Conservation (phyloP, 1,284 basidiomycete species). For the Xanthoconium separans region DNA sequence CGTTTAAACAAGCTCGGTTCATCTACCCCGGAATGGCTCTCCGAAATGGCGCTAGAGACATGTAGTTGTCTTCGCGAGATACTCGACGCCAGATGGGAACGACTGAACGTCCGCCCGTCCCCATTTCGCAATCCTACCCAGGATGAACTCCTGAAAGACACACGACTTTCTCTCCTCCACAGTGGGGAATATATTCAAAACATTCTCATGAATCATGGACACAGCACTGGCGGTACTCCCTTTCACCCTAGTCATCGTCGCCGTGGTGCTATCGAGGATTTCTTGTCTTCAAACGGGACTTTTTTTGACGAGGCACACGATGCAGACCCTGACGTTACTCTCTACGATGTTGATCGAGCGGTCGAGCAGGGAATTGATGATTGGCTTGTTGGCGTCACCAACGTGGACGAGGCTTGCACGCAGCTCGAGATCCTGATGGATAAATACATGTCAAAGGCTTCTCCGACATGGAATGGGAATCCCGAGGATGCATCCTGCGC, state of each 20-base stretch:
- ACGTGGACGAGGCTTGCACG: neutral
- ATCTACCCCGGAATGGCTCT: constrained; percentile 9
- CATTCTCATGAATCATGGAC: constrained; percentile 1
- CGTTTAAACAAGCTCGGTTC: constrained; percentile 36
- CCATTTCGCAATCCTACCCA: constrained; percentile 24
- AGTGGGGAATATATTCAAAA: constrained; percentile 6
- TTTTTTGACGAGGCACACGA: neutral
- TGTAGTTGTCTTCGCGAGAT: neutral
- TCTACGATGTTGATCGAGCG: neutral
- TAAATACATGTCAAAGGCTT: neutral
- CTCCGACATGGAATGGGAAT: neutral
- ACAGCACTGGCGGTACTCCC: neutral
- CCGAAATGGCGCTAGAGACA: constrained; percentile 1
- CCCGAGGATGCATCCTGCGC: neutral
- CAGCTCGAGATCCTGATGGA: neutral
- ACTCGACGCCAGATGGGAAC: constrained; percentile 2
- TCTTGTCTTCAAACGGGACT: neutral
- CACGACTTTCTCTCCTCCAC: constrained; percentile 28
- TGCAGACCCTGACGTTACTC: neutral
- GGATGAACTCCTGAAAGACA: constrained; percentile 28
- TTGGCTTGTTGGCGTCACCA: neutral
- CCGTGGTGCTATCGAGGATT: neutral
- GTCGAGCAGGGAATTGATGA: neutral
- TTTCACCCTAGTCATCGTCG: neutral
- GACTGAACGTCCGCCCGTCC: neutral